These are phyloP conservation scores for Jamesozyma lodderae DNA, from an alignment of 805 yeast species.

Conservation along the genomic window DNA sequence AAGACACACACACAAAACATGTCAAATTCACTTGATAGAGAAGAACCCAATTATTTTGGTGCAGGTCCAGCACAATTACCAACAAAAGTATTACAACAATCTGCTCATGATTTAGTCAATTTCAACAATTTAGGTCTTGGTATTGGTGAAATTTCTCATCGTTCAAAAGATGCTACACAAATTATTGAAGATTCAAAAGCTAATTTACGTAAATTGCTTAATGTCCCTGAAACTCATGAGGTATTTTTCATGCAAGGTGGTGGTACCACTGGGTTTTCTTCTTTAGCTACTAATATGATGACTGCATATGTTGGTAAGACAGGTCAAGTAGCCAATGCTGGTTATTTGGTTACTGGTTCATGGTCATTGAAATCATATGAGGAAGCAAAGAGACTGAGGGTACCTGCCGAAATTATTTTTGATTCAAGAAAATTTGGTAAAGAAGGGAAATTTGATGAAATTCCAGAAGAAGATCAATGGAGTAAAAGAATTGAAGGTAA, in stretches of 20 bases:
- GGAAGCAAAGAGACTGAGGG: conserved; percentile 80
- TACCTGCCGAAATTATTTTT: conserved; percentile 59
- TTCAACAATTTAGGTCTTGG: conserved; percentile 71
- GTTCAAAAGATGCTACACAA: conserved; percentile 71
- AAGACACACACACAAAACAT: too few species aligned
- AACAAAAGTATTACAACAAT: conserved; percentile 72
- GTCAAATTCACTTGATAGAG: conserved; percentile 53
- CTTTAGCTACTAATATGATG: conserved; percentile 71
- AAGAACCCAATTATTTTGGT: conserved; percentile 78
- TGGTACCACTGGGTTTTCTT: conserved; percentile 92
- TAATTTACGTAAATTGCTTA: conserved; percentile 52
- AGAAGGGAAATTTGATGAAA: conserved; percentile 50
- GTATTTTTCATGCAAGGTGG: conserved; percentile 96
- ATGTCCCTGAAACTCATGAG: conserved; percentile 86
- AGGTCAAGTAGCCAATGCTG: conserved; percentile 71
- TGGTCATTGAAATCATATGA: conserved; percentile 88
- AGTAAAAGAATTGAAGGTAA: conserved; percentile 33
- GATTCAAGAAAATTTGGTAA: conserved; percentile 45
- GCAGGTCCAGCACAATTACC: conserved; percentile 99
- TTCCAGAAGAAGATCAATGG: conserved; percentile 66
- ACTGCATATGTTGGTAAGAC: conserved; percentile 66
- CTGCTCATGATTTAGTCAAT: conserved; percentile 72
- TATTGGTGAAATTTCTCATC: conserved; percentile 92
- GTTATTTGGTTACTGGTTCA: conserved; percentile 82
- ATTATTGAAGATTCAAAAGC: conserved; percentile 71